A percentile compares a stretch with the other conserved stretches of the same genome.
phyloP scores from a whole-genome alignment of 768 basidiomycete species.

The Tephrocybe sp. region DNA sequence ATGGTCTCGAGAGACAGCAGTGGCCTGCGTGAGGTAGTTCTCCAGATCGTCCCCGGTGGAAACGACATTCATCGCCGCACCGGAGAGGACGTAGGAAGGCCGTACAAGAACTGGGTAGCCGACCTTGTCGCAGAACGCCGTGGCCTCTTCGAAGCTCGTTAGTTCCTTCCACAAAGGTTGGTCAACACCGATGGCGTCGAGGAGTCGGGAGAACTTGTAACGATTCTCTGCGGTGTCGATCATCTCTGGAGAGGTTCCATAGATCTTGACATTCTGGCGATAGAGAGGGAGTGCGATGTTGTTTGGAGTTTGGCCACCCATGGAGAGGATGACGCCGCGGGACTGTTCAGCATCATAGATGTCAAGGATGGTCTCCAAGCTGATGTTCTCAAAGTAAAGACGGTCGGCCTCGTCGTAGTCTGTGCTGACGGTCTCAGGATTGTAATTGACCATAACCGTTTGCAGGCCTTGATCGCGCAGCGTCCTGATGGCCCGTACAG shows the following conservation, averaged over 20 bases:
- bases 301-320: constrained; percentile 99
- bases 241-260: constrained; percentile 99
- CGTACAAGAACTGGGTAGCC: constrained; percentile 96
- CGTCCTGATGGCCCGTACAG: constrained; percentile 94
- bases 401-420: constrained; percentile 99
- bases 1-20: constrained; percentile 93
- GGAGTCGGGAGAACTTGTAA: constrained; percentile 97
- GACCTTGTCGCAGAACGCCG: constrained; percentile 87
- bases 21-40: constrained; percentile 92
- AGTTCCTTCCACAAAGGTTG: constrained; percentile 98
- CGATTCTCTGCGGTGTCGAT: constrained; percentile 99
- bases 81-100: constrained; percentile 98
- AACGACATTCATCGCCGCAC: constrained; percentile 99
- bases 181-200: constrained; percentile 98
- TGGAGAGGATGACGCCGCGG: constrained; percentile 91
- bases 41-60: constrained; percentile 89
- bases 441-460: constrained; percentile 99
- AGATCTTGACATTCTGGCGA: constrained; percentile 97
- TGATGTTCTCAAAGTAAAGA: constrained; percentile 98
- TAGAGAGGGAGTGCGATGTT: constrained; percentile 96
- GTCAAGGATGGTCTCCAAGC: constrained; percentile 92
- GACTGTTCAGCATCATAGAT: constrained; percentile 93
- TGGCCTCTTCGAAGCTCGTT: constrained; percentile 85
- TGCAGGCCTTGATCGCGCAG: constrained; percentile 92
- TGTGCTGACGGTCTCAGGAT: constrained; percentile 98